Base-by-base conservation (phyloP, 2,329 filamentous ascomycete genomes). In the Aspergillus cejpii region DNA sequence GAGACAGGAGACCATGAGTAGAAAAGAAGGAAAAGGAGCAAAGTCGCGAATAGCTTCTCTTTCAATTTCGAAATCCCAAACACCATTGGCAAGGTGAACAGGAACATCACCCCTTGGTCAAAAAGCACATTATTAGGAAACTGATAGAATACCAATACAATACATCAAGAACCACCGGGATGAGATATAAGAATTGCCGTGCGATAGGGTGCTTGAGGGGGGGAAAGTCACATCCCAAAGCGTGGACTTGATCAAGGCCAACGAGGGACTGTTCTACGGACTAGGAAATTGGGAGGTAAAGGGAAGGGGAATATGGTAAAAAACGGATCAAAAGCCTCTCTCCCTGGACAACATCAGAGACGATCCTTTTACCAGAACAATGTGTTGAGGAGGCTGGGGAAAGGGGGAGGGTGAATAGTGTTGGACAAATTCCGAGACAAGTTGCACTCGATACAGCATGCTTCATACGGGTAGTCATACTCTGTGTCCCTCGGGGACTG, bases 131-230 rank as follows among this genome's bases (percentile, higher is more conserved):
- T 31, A 23, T 50, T 57, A 52, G 50, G 44, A 56, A 53, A 29
- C 28, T 34, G 43, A 48, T 51, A 42, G 40, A 27, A 28, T 34
- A 43, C 49, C 46, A 48, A 52, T 50, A 55, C 49, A 49, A 45
- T 59, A 58, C 52, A 56, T 53, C 49, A 51, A 48, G 43, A 51
- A 52, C 47, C 39, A 48, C 44, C 41, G 44, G 38, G 40, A 43
- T 36, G 27, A 46, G 33, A 39, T 28, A 45, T 43, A 39, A 17
- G 38, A 28, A 26, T 27, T 6, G 41, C 10, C 15, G 11, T 19
- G 31, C 5, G 17, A 19, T n/a, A 27, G n/a, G 15, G 14, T 14
- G 15, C 37, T 29, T 20, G 6, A 37, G 20, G 36, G 33, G 42
- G 27, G 40, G 15, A 43, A 39, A 28, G 24, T 41, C 37, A 24